These are phyloP conservation scores for Clavispora asparagi DNA, from an alignment of 805 yeast genomes.

Conservation along the genomic window DNA sequence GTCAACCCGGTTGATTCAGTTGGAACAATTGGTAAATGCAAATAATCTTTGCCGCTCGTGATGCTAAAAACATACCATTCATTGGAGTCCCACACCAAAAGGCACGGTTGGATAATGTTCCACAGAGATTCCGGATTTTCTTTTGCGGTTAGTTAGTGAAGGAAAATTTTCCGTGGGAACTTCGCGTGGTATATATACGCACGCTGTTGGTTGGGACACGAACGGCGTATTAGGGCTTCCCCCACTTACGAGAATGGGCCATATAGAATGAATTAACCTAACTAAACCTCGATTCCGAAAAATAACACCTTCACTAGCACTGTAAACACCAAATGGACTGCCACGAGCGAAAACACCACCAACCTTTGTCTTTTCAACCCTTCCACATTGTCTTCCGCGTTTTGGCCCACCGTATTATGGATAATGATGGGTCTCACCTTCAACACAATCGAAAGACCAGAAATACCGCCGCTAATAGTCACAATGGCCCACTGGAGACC, in stretches of 20 bases:
- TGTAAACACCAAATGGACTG: slow-evolving; percentile 54
- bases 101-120: neutral
- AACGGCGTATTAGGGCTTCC: slow-evolving; percentile 1
- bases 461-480: slow-evolving; percentile 51
- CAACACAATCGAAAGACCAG: slow-evolving; percentile 50
- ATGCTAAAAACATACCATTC: slow-evolving; percentile 20
- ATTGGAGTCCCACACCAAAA: slow-evolving; percentile 16
- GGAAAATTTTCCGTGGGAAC: slow-evolving; percentile 2
- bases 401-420: slow-evolving; percentile 29
- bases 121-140: neutral
- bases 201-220: slow-evolving; percentile 1
- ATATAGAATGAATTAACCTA: neutral
- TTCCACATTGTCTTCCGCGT: slow-evolving; percentile 24
- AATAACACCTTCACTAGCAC: slow-evolving; percentile 62
- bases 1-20: slow-evolving; percentile 51
- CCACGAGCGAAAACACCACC: slow-evolving; percentile 36
- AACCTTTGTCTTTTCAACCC: slow-evolving; percentile 22
- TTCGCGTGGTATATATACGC: neutral
- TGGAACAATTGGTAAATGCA: slow-evolving; percentile 57
- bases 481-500: slow-evolving; percentile 62
- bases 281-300: slow-evolving; percentile 36
- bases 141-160: neutral
- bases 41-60: slow-evolving; percentile 40
- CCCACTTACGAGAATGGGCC: neutral
- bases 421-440: slow-evolving; percentile 39